A percentile compares a stretch with the other conserved stretches of the same genome.
These are phyloP conservation scores for Fusarium xylarioides DNA, from an alignment of 2,329 filamentous ascomycete species.

Conservation along the genomic window DNA sequence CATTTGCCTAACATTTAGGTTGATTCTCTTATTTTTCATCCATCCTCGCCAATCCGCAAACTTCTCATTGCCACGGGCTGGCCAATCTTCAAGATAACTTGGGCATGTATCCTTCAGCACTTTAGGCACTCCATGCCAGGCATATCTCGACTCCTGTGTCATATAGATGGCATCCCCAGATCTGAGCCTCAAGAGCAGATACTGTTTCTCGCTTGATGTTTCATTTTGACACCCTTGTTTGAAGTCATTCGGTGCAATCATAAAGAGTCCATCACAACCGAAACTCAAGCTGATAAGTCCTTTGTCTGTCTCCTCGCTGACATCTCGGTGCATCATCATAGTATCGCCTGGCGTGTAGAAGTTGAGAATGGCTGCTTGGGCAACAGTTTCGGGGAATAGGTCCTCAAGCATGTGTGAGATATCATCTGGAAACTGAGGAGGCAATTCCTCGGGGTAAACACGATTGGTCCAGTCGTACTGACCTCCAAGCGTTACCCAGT, in stretches of 20 bases:
- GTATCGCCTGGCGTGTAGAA: conserved; percentile 91
- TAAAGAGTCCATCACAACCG: conserved; percentile 89
- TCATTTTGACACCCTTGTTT: conserved; percentile 17
- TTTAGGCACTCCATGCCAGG: conserved; percentile 95
- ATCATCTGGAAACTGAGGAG: conserved; percentile 79
- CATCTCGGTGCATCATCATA: conserved; percentile 91
- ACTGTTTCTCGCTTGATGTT: conserved; percentile 53
- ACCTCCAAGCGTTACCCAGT: conserved; percentile 93
- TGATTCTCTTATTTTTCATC: conserved; percentile 89
- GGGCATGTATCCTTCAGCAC: conserved; percentile 84
- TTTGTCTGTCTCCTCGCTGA: conserved; percentile 82
- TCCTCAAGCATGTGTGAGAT: conserved; percentile 72
- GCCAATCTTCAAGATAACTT: conserved; percentile 77
- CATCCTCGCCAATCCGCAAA: conserved; percentile 82
- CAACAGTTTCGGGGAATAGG: conserved; percentile 79
- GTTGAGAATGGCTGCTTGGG: conserved; percentile 94
- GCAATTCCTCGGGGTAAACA: conserved; percentile 73
- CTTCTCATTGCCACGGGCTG: conserved; percentile 57
- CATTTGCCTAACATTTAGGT: conserved; percentile 94
- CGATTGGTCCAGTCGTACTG: conserved; percentile 97
- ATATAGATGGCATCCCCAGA: conserved; percentile 94
- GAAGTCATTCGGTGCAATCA: conserved; percentile 72
- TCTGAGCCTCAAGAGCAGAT: conserved; percentile 71
- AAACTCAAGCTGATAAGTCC: conserved; percentile 87
- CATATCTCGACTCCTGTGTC: conserved; percentile 81